These are phyloP conservation scores for Gynostemma pentaphyllum DNA, from an alignment of 306 rosid species.

Conservation along the genomic window DNA sequence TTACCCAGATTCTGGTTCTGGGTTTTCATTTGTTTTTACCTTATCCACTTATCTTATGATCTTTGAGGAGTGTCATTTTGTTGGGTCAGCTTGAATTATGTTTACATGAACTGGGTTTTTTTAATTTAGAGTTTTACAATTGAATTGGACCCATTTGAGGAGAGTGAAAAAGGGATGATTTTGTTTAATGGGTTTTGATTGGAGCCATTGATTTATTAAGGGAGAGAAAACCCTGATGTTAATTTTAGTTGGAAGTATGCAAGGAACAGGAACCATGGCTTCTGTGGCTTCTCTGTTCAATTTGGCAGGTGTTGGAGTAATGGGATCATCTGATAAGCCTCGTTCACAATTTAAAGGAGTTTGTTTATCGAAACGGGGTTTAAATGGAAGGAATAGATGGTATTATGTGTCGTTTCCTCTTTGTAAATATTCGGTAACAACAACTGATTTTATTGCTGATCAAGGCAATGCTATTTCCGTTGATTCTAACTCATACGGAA, in stretches of 20 bases:
- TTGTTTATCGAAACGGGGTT: slow-evolving; percentile 48
- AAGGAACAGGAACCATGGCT: slow-evolving; percentile 81
- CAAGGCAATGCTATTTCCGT: slow-evolving; percentile 67
- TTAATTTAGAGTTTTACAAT: neutral
- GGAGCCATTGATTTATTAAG: slow-evolving; percentile 6
- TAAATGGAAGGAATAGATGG: slow-evolving; percentile 44
- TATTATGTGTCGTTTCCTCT: slow-evolving; percentile 66
- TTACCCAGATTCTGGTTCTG: neutral
- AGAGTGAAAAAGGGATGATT: slow-evolving; percentile 8
- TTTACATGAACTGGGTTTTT: neutral
- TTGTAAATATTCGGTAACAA: slow-evolving; percentile 74
- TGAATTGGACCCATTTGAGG: neutral
- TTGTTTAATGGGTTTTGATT: slow-evolving; percentile 13
- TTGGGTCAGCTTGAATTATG: slow-evolving; percentile 8
- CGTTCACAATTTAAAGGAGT: slow-evolving; percentile 51
- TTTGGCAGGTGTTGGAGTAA: slow-evolving; percentile 44
- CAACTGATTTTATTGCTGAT: slow-evolving; percentile 75
- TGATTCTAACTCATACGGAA: slow-evolving; percentile 45
- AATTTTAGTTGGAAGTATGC: slow-evolving; percentile 51
- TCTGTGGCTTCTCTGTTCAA: slow-evolving; percentile 67
- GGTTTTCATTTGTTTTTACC: neutral
- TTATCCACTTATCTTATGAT: neutral
- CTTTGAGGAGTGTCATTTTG: neutral
- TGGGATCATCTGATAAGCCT: slow-evolving; percentile 47
- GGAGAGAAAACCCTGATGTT: slow-evolving; percentile 22